Base-by-base conservation (phyloP, 2,329 filamentous ascomycete species). In the Trichothecium roseum region DNA sequence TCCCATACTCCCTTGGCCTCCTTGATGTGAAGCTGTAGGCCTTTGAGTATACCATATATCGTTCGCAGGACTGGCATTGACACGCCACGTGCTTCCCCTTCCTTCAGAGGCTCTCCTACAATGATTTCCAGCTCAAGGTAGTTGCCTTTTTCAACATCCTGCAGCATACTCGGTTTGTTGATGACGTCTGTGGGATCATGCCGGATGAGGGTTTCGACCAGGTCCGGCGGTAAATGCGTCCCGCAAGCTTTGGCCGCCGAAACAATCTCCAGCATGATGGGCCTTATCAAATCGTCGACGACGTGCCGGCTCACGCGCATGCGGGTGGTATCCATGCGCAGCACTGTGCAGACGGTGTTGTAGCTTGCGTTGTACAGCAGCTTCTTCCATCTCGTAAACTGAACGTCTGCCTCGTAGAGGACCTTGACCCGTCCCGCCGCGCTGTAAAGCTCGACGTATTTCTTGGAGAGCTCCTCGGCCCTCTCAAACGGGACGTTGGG, bases 181-280 rank as follows among this genome's bases (percentile, higher is more conserved):
- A 62, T 65, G 30, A 62, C 60, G 31, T 65, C 62, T 15, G 65
- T 50, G 1, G 68, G 67, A 53, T 76, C 69, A 28, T 57, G 47
- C 18, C 60, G 50, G 28, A 78, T 65, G 42, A 65, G 60, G 4
- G 46, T 41, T 14, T 69, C 57, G 14, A 64, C 56, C 3, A 69
- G 45, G 6, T 60, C 62, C 0, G 59, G 57, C 0, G 55, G 57
- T 5, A 75, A 48, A 0, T 30, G 47, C 4, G 63, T 51, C 0
- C 69, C 68, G 4, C 44, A 50, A 8, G 60, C 64, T 26, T 46
- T 49, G 4, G 67, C 69, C 17, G 63, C 64, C 1, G 62, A 59
- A 4, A 59, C 49, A 18, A 74, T 66, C 49, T 75, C 71, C 12
- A 48, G 40, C 69, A 78, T 77, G 0, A 65, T 64, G 4, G 72